Conservation (phyloP, 2,329 filamentous ascomycete species). For the Colletotrichum cereale region DNA sequence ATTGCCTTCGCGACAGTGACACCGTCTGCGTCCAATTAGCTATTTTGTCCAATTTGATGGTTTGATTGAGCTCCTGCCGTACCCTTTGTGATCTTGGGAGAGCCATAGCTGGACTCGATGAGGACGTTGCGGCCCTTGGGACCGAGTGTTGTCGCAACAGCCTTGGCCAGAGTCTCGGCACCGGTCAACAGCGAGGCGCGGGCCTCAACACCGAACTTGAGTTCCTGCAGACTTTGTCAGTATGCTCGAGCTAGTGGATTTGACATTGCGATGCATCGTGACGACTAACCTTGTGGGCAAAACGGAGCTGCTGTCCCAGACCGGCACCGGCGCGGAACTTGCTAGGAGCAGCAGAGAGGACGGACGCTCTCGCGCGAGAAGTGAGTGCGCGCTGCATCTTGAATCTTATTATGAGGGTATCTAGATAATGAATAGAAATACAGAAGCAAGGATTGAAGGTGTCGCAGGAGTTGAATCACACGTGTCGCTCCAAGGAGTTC, state of each 20-base stretch:
- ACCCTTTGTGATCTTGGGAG: constrained; percentile 99
- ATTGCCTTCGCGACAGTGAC: constrained; percentile 92
- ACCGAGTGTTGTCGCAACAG: constrained; percentile 94
- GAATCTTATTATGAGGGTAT: constrained; percentile 47
- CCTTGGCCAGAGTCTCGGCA: constrained; percentile 96
- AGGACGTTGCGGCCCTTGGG: constrained; percentile 98
- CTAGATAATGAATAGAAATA: constrained; percentile 48
- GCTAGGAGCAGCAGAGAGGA: constrained; percentile 77
- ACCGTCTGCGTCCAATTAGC: constrained; percentile 71
- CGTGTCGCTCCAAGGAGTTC: constrained; percentile 44
- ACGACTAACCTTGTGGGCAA: constrained; percentile 89
- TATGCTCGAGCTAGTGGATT: constrained; percentile 34
- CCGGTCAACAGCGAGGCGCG: constrained; percentile 90
- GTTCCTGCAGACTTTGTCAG: constrained; percentile 73
- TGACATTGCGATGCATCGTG: constrained; percentile 33
- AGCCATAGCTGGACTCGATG: constrained; percentile 98
- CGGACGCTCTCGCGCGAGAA: constrained; percentile 82
- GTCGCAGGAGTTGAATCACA: constrained; percentile 46
- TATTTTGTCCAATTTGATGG: not conserved
- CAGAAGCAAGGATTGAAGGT: constrained; percentile 47
- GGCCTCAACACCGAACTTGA: constrained; percentile 98
- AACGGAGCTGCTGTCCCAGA: constrained; percentile 89
- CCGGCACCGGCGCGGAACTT: constrained; percentile 74
- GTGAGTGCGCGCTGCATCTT: constrained; percentile 97
- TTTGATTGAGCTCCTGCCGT: constrained; percentile 46